Conservation (phyloP, 495 filamentous ascomycete genomes). For the Aspergillus incahuasiensis region DNA sequence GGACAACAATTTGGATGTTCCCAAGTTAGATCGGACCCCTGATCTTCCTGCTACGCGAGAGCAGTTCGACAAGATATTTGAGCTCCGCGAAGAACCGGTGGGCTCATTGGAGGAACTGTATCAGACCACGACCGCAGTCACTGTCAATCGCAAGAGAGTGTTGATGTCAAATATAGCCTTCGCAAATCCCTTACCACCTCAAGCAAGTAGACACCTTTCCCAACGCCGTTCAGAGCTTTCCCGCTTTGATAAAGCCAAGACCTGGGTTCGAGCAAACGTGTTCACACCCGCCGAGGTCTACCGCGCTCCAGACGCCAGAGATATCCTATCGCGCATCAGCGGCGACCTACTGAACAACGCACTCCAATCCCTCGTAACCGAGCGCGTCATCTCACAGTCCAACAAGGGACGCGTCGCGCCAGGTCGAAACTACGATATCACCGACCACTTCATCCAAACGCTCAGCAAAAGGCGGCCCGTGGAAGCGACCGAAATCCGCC, state of each 20-base stretch:
- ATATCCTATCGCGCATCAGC: constrained; percentile 40
- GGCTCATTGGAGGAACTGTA: constrained; percentile 39
- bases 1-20: constrained; percentile 42
- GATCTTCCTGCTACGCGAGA: constrained; percentile 49
- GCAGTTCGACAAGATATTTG: constrained; percentile 47
- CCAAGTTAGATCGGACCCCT: constrained; percentile 35
- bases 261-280: constrained; percentile 58
- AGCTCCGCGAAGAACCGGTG: constrained; percentile 40
- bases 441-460: constrained; percentile 48
- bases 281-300: constrained; percentile 49
- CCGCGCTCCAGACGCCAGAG: constrained; percentile 33
- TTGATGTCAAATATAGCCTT: constrained; percentile 38
- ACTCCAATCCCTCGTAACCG: constrained; percentile 51
- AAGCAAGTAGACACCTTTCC: background rate
- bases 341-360: constrained; percentile 49
- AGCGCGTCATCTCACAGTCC: constrained; percentile 55
- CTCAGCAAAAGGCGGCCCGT: constrained; percentile 43
- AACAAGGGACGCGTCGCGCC: constrained; percentile 51
- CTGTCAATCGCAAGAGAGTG: constrained; percentile 30
- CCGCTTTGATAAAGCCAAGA: constrained; percentile 44
- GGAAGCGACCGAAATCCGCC: constrained; percentile 43
- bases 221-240: constrained; percentile 16
- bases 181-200: constrained; percentile 22
- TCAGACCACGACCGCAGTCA: constrained; percentile 26
- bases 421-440: constrained; percentile 53